These are phyloP conservation scores for Peziza echinospora DNA, from an alignment of 495 filamentous ascomycete species.

Conservation along the genomic window DNA sequence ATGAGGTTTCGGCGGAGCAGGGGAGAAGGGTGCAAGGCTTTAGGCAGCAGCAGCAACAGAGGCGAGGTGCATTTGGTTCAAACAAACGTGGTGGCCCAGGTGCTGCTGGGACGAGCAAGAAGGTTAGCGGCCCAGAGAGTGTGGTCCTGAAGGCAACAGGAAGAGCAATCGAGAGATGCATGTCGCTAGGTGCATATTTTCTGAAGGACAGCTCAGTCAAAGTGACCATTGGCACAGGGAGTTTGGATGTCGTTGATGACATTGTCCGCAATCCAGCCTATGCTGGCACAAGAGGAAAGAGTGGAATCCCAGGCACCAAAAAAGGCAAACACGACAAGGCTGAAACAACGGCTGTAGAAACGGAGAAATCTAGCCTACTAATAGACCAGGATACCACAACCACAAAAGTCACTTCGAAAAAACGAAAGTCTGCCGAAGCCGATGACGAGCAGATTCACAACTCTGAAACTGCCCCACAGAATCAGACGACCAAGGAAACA, in stretches of 20 bases:
- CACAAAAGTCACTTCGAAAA: too few relatives aligned
- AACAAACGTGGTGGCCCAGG: neutral
- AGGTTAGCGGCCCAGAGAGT: conserved; percentile 23
- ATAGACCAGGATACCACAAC: too few relatives aligned
- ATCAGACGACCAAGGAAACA: too few relatives aligned
- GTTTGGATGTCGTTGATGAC: conserved; percentile 51
- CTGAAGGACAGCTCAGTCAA: conserved; percentile 33
- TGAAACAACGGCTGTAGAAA: too few relatives aligned
- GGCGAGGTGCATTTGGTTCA: neutral
- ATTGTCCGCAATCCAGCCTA: conserved; percentile 21
- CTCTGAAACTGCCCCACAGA: too few relatives aligned
- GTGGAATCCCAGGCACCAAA: neutral
- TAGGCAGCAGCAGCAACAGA: neutral
- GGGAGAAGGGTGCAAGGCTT: neutral
- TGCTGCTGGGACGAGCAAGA: neutral
- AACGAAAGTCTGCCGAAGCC: neutral
- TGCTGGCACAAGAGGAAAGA: too few relatives aligned
- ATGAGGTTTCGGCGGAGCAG: neutral
- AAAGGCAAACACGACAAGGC: neutral
- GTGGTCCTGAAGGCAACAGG: conserved; percentile 62
- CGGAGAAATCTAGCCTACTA: too few relatives aligned
- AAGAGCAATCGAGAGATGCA: conserved; percentile 49
- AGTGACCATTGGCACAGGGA: conserved; percentile 40
- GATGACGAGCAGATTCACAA: neutral
- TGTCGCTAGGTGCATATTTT: conserved; percentile 42